Conservation (phyloP, 345 rosid species). For the Anastatica hierochuntica region DNA sequence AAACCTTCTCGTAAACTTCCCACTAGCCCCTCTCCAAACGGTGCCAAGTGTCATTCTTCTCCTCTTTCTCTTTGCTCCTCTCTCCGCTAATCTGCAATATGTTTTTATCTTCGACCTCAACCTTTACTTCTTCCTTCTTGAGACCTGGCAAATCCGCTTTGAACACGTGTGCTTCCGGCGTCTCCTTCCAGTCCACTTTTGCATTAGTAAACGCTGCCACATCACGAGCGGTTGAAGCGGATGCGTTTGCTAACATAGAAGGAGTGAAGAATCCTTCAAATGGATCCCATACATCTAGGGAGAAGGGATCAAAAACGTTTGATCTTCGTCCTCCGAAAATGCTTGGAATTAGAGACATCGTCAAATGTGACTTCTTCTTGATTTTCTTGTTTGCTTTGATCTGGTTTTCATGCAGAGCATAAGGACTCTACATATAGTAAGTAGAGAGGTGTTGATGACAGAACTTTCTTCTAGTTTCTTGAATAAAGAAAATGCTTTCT, state of each 20-base stretch:
- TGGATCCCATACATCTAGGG: slow-evolving; percentile 15
- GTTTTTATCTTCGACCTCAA: slow-evolving; percentile 32
- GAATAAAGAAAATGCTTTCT: not conserved
- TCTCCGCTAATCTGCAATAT: slow-evolving; percentile 31
- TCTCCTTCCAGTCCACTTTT: slow-evolving; percentile 24
- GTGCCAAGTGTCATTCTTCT: slow-evolving; percentile 27
- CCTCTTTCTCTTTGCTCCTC: slow-evolving; percentile 30
- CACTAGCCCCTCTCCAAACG: slow-evolving; percentile 25
- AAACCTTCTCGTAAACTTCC: slow-evolving; percentile 30
- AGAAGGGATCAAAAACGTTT: slow-evolving; percentile 23
- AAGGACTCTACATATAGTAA: not conserved
- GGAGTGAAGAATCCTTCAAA: slow-evolving; percentile 19
- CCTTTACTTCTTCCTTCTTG: slow-evolving; percentile 34
- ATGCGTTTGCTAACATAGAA: not conserved
- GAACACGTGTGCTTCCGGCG: slow-evolving; percentile 25
- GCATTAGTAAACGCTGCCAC: slow-evolving; percentile 23
- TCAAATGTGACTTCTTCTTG: not conserved
- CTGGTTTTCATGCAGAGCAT: not conserved
- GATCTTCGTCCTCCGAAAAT: slow-evolving; percentile 14
- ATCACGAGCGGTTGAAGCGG: slow-evolving; percentile 15
- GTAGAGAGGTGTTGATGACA: not conserved
- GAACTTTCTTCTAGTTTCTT: slow-evolving; percentile 18
- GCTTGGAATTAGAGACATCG: slow-evolving; percentile 25
- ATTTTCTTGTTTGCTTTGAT: slow-evolving; percentile 4
- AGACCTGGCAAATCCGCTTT: slow-evolving; percentile 28